A percentile compares a stretch with the other conserved stretches of the same genome.
phyloP scores from a whole-genome alignment of 2,329 filamentous ascomycete genomes.

The Cordyceps tenuipes region DNA sequence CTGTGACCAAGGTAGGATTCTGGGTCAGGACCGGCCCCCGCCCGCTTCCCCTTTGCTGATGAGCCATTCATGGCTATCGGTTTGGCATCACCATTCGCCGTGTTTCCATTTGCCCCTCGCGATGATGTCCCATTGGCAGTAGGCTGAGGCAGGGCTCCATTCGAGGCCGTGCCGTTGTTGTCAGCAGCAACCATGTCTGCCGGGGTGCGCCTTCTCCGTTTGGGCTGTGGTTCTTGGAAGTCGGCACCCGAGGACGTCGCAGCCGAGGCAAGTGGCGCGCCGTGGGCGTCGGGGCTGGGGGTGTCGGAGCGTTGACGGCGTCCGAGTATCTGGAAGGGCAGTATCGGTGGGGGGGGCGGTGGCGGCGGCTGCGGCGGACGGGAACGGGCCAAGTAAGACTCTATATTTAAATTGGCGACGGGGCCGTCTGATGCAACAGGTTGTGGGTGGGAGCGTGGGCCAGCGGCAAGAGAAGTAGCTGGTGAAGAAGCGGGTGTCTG shows the following conservation, averaged over 20 bases:
- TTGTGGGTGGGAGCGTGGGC: conserved; percentile 14
- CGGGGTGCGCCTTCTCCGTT: conserved; percentile 48
- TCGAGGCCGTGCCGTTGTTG: conserved; percentile 48
- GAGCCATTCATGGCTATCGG: conserved; percentile 47
- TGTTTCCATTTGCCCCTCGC: conserved; percentile 17
- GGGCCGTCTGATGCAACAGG: conserved; percentile 14
- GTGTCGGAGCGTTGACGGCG: conserved; percentile 43
- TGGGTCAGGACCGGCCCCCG: conserved; percentile 13
- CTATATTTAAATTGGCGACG: conserved; percentile 36
- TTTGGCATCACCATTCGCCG: conserved; percentile 42
- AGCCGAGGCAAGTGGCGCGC: conserved; percentile 8
- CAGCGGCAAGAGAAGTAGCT: conserved; percentile 37
- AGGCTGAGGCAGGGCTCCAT: conserved; percentile 39
- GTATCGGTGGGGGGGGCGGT: conserved; percentile 15
- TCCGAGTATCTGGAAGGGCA: conserved; percentile 38
- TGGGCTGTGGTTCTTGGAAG: conserved; percentile 22
- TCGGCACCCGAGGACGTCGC: conserved; percentile 13
- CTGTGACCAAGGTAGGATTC: conserved; percentile 71
- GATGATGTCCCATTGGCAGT: conserved; percentile 34
- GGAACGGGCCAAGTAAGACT: conserved; percentile 25
- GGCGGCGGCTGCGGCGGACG: conserved; percentile 15
- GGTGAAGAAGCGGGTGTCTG: conserved; percentile 27
- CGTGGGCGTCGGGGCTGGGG: conserved; percentile 26
- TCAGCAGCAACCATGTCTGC: conserved; percentile 49
- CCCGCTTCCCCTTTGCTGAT: conserved; percentile 25